Evolutionary conservation across 306 rosid species (phyloP).

Genomic region (Abrus precatorius): DNA sequence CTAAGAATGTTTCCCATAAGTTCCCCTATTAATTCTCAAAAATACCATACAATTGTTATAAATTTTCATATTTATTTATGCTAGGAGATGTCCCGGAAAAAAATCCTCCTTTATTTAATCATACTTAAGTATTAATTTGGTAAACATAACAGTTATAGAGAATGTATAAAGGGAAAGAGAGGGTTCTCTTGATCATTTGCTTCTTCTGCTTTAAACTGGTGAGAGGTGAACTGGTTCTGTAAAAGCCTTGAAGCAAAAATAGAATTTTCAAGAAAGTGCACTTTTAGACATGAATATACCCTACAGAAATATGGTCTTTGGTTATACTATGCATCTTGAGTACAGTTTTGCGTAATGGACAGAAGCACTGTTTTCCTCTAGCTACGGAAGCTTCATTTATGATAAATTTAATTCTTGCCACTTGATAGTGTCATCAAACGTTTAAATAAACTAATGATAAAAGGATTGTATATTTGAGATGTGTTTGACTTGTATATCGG

Average conservation of each 20-base stretch:
- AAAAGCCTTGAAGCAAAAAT: neutral
- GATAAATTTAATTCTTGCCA: conserved; percentile 10
- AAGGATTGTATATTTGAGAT: neutral
- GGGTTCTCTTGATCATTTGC: neutral
- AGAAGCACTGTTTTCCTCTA: conserved; percentile 24
- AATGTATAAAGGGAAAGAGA: conserved; percentile 1
- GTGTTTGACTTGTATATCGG: neutral
- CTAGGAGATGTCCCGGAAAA: neutral
- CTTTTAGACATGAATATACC: conserved; percentile 25
- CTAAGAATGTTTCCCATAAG: conserved; percentile 15
- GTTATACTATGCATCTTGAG: neutral
- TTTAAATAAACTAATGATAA: conserved; percentile 10
- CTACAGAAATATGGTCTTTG: neutral
- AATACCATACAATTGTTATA: neutral
- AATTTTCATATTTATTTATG: neutral
- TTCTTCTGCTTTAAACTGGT: neutral
- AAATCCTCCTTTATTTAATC: neutral
- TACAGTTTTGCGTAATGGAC: neutral
- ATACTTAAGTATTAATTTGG: neutral
- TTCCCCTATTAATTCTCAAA: neutral
- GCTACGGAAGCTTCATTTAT: neutral
- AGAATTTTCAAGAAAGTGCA: neutral
- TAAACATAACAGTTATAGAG: neutral
- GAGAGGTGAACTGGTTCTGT: conserved; percentile 4
- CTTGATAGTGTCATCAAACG: conserved; percentile 22